A percentile compares a stretch with the other conserved stretches of the same genome.
Conservation (phyloP, 257 asterid genomes). For the Nicotiana tabacum region DNA sequence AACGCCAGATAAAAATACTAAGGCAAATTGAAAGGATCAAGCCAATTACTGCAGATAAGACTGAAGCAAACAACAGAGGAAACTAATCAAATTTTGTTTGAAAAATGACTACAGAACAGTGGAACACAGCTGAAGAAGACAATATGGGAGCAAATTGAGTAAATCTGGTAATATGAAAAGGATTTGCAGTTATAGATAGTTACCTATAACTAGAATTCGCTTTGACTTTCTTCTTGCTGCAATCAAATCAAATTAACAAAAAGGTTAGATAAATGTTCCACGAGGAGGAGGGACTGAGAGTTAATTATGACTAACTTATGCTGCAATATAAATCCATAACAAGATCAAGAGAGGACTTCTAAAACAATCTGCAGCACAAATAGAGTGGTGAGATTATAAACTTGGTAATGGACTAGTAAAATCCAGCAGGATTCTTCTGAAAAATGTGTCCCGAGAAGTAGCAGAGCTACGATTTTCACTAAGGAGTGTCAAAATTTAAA, state of each 20-base stretch:
- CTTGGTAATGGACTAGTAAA: neutral
- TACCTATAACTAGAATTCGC: neutral
- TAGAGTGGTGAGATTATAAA: neutral
- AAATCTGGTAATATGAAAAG: neutral
- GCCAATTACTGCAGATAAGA: constrained; percentile 1
- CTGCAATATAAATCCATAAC: neutral
- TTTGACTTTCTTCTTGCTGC: neutral
- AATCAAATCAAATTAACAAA: neutral
- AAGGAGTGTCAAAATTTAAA: no score
- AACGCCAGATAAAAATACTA: neutral
- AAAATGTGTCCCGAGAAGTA: neutral
- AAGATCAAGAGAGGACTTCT: neutral
- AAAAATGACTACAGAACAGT: neutral
- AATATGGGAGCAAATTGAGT: neutral
- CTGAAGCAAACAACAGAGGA: neutral
- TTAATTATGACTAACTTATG: neutral
- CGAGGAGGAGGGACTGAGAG: neutral
- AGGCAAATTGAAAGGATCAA: neutral
- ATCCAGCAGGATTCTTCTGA: constrained; percentile 1
- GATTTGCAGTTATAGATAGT: neutral
- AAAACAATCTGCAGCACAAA: neutral
- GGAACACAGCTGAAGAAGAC: neutral
- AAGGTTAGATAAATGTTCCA: neutral
- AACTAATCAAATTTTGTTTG: neutral
- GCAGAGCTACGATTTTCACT: no score